Evolutionary conservation across 805 yeast species (phyloP), one percentile per base, ranked within the genome.

Genomic region (Teunomyces funiuensis): DNA sequence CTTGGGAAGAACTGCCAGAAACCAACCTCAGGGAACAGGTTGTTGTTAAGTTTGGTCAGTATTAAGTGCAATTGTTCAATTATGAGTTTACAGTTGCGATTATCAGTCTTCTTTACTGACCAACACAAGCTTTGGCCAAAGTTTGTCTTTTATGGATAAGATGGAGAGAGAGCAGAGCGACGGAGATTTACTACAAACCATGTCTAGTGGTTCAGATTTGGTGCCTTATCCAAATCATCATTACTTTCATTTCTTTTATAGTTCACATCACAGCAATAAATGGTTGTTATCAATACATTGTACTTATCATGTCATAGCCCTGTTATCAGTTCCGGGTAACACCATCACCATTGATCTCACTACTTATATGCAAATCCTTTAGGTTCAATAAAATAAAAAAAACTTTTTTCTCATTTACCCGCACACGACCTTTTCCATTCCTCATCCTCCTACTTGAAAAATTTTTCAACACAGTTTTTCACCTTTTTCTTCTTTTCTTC

Each of bases 1-100:
- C 39, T 64, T 66, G 54, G 61, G 58, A 6, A 55, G 65, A 41
- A 48, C 52, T n/a, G 49, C 58, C 37, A 55, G 50, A 37, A 59
- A 52, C 40, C 57, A 43, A 29, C 56, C 48, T 33, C 47, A 45
- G 29, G 27, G 39, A 2, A 19, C 45, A 27, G 42, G 61, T 4
- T 63, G 69, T 44, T 65, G 71, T 49, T 65, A 49, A 37, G 3
- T 3, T n/a, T n/a, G n/a, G n/a, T n/a, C n/a, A n/a, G n/a, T n/a
- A n/a, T n/a, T n/a, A n/a, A n/a, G n/a, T n/a, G n/a, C n/a, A n/a
- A n/a, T n/a, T n/a, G n/a, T n/a, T n/a, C n/a, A n/a, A n/a, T n/a
- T n/a, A n/a, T n/a, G n/a, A n/a, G n/a, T n/a, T n/a, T n/a, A n/a
- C n/a, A n/a, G n/a, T n/a, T n/a, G n/a, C n/a, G n/a, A n/a, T n/a